Base-by-base conservation (phyloP, 805 yeast genomes). In the Yarrowia yakushimensis region DNA sequence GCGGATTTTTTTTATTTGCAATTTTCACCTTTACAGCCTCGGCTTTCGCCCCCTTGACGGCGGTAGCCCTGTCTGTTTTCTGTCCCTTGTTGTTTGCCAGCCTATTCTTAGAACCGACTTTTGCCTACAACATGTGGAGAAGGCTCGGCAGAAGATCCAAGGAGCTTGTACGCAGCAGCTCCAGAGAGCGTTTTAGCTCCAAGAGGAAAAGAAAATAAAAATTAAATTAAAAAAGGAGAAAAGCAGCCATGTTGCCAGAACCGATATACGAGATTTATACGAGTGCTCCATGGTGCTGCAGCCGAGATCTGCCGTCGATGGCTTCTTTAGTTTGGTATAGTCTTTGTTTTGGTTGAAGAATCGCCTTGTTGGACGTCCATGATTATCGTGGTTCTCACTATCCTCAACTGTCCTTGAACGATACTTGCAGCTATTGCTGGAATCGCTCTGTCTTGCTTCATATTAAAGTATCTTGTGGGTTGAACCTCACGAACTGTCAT, bases 51-150 rank as follows among this genome's bases (percentile, higher is more conserved):
- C 20, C 3, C 20, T 3, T 11, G 23, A 36, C 41, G 20, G 20
- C 37, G 8, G 8, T 17, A n/a, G 41, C 7, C 41, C 20, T 36
- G 41, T 18, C 6, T 11, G 18, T 15, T 6, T 11, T 34, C 45
- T 41, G 45, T 23, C 50, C 27, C 50, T 34, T 43, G 50, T 43
- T 34, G 28, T 41, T 41, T 23, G 10, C 27, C 25, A 30, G 50
- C 34, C 34, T 43, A 43, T 43, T 43, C 50, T 43, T 43, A 27
- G 50, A 43, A 43, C 45, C 30, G 23, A 41, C 30, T 23, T 22
- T 41, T 41, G 45, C 50, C 27, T 45, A 45, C 8, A 18, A 28
- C 52, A 45, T 45, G 52, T 45, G 52, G 52, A 45, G 52, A 45
- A 45, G 52, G 20, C 30, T 43, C 36, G 36, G 36, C 52, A 45